Base-by-base conservation (phyloP, 805 yeast genomes). In the Candida incommunis region DNA sequence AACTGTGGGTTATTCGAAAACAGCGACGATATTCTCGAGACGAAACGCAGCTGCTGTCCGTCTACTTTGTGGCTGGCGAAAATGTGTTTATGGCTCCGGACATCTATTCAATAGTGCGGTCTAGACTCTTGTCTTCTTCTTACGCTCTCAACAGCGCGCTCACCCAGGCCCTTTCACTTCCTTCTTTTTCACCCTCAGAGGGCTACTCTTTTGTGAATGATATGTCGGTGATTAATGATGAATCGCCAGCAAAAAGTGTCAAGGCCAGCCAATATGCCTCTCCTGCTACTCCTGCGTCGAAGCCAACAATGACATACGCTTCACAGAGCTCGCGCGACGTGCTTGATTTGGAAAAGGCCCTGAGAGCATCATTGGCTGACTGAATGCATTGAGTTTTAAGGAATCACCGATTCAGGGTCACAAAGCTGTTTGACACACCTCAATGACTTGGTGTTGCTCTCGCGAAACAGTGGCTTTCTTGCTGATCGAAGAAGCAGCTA, bases 41-140 rank as follows among this genome's bases (percentile, higher is more conserved):
- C 11, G 73, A 70, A 26, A 72, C 72, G 2, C 62, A 68, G 22
- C 69, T 80, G 0, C 54, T 84, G 9, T 77, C 84, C 23, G 94
- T 86, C 51, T 90, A 83, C 63, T 90, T 84, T 60, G 80, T 90
- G 41, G 77, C 87, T 35, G 95, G 96, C 3, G 94, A 95, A 18
- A 87, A 85, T 56, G 81, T 92, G 1, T 92, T 87, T 63, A 90
- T 84, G 76, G 81, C 96, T 0, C 96, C 96, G 0, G 66, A 76
- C 16, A 70, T 84, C 0, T 77, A 78, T 55, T 78, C 82, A 31
- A 72, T 88, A 2, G 67, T 90, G 4, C 74, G 83, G 18, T 78
- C 88, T 27, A 66, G 96, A 48, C 61, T 86, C 26, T 63, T 79
- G 51, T 70, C 80, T 37, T 67, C 78, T 2, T 63, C 65, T 4